Evolutionary conservation across 2,329 filamentous ascomycete genomes (phyloP), one percentile per base, ranked within the genome.

Genomic region (Cercospora brassicicola): DNA sequence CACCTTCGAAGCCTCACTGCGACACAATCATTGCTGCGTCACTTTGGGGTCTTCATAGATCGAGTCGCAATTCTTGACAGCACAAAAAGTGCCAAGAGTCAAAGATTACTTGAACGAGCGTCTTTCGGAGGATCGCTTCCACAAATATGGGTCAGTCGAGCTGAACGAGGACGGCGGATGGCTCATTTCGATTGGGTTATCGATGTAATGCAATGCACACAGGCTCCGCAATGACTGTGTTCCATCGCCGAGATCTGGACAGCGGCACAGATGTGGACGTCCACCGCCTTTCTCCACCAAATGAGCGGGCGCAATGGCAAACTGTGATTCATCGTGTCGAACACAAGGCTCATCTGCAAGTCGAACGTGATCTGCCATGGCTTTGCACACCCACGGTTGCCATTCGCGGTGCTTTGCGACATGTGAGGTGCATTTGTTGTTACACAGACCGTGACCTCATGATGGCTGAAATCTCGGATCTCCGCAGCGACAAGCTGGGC

Each of bases 401-500:
- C 28, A 8, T 36, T 1, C 8, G 3, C 30, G 18, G 13, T 11
- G 15, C 10, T 18, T 3, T 1, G 30, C 28, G 13, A 23, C 1
- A 3, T 23, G 13, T 4, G 31, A 31, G 2, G 31, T 57, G 55
- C 1, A 8, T 2, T 36, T 2, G 7, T 3, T 36, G 55, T 20
- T n/a, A 59, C 55, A 23, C 55, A 36, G 2, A 0, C 3, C 1
- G 55, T 59, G 55, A 33, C 30, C 31, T 36, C 15, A 59, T 36
- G 28, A 36, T 18, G 55, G 20, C 31, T 59, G 55, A 36, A n/a
- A 59, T 59, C 18, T 59, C 55, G 55, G 55, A 59, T 59, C 55
- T 59, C 55, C 55, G 55, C 55, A 59, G 55, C 28, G 15, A 18
- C 30, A 30, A 28, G 48, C 48, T 55, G 23, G 23, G 23, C 23